Conservation (phyloP, 2,329 filamentous ascomycete genomes). For the Cordyceps javanica region DNA sequence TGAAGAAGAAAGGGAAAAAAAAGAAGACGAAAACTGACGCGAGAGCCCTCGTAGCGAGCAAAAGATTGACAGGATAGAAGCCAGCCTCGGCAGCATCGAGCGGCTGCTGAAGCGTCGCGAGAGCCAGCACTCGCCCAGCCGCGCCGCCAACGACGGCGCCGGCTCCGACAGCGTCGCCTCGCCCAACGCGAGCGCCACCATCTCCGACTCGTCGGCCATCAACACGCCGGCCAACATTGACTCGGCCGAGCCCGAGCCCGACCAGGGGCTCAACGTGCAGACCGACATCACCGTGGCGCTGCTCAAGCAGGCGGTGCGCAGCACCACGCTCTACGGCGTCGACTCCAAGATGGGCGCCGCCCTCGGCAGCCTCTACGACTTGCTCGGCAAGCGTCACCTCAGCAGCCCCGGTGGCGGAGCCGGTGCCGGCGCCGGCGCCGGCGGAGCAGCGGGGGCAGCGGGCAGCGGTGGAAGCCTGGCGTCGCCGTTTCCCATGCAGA, state of each 20-base stretch:
- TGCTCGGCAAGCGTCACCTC: slow-evolving; percentile 43
- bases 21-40: neutral
- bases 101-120: slow-evolving; percentile 32
- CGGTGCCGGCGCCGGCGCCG: neutral
- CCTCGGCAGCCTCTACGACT: slow-evolving; percentile 45
- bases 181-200: slow-evolving; percentile 9
- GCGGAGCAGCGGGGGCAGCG: no score
- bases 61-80: slow-evolving; percentile 45
- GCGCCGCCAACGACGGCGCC: slow-evolving; percentile 36
- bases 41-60: slow-evolving; percentile 36
- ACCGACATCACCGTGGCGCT: slow-evolving; percentile 49
- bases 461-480: no score
- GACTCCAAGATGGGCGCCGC: slow-evolving; percentile 48
- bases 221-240: slow-evolving; percentile 12
- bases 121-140: slow-evolving; percentile 25
- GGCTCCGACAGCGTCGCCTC: neutral
- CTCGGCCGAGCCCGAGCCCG: slow-evolving; percentile 15
- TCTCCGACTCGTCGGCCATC: slow-evolving; percentile 9
- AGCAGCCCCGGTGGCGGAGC: neutral
- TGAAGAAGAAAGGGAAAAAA: no score
- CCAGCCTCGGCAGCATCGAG: slow-evolving; percentile 40
- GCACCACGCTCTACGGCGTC: slow-evolving; percentile 38
- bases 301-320: slow-evolving; percentile 44
- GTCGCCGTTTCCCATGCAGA: slow-evolving; percentile 41
- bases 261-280: slow-evolving; percentile 43